Base-by-base conservation (phyloP, 495 filamentous ascomycete genomes). In the Mytilinidion resinicola region DNA sequence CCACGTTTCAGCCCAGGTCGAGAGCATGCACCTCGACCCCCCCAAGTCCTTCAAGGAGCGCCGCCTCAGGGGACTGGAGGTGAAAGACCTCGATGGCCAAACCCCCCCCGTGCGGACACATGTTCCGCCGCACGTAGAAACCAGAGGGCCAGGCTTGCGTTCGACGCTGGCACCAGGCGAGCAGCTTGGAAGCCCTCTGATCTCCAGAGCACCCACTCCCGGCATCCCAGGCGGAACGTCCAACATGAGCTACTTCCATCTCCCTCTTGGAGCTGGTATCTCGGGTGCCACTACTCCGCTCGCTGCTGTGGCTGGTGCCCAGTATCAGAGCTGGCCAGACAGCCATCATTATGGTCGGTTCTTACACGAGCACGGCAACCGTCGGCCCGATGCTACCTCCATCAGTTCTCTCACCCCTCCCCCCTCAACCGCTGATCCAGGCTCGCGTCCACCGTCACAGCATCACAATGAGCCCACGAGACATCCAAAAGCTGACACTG, bases 211-310 rank as follows among this genome's bases (percentile, higher is more conserved):
- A 15, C 77, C 82, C 12, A 89, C 87, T 14, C 87, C 88, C 2
- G 88, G 87, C 3, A 88, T 95, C 52, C 87, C 88, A 0, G 90
- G 90, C 46, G 88, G 88, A 21, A 90, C 88, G 4, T 91, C 91
- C 3, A 95, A 91, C 64, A 78, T 96, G 21, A 85, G 88, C 62
- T 97, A 96, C 69, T 91, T 91, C 65, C 91, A 96, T 70, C 83
- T 90, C 1, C 88, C 89, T 21, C 82, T 96, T 25, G 83, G 85
- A 0, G 76, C 85, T 6, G 88, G 86, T 0, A 77, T 95, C 37
- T 89, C 90, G 1, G 92, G 93, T 1, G 83, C 87, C 3, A 85
- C 90, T 48, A 96, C 91, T 1, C 93, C 92, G 4, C 80, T 96
- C 0, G 88, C 89, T 1, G 90, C 89, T 7, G 88, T 92, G 6